A percentile compares a stretch with the other conserved stretches of the same genome.
phyloP scores from a whole-genome alignment of 2,329 filamentous ascomycete genomes.

The Cordyceps pruinosa region DNA sequence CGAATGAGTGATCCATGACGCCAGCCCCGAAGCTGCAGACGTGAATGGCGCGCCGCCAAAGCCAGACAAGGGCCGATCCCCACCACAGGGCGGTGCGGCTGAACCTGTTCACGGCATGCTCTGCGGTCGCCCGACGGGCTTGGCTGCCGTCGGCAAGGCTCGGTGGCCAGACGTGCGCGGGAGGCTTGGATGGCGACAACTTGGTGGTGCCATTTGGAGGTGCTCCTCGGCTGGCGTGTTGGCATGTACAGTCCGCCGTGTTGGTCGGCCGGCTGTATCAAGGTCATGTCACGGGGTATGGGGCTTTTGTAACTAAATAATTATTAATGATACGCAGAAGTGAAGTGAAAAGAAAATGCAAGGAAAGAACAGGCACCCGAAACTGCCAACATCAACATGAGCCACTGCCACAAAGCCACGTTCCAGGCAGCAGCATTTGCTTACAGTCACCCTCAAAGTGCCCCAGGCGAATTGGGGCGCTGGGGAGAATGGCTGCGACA shows the following conservation, averaged over 20 bases:
- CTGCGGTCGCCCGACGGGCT: not conserved
- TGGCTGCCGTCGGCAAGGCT: not conserved
- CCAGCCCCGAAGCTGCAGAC: too few species aligned
- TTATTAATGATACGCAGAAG: too few species aligned
- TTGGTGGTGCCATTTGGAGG: too few species aligned
- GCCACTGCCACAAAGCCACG: too few species aligned
- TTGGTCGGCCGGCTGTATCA: too few species aligned
- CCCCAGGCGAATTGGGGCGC: not conserved
- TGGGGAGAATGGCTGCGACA: too few species aligned
- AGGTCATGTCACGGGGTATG: too few species aligned
- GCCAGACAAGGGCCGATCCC: not conserved
- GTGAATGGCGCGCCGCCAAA: not conserved
- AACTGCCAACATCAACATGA: not conserved
- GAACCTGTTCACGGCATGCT: not conserved
- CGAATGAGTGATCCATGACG: conserved; percentile 3
- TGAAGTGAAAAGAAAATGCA: too few species aligned
- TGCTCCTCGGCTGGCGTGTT: not conserved
- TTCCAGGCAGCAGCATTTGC: not conserved
- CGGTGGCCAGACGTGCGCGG: not conserved
- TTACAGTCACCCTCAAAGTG: not conserved
- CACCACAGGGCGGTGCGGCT: conserved; percentile 5
- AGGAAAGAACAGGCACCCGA: not conserved
- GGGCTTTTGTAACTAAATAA: too few species aligned
- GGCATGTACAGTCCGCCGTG: not conserved
- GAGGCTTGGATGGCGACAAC: not conserved